These are phyloP conservation scores for Fragaria ananassa DNA, from an alignment of 306 rosid genomes.

Conservation along the genomic window DNA sequence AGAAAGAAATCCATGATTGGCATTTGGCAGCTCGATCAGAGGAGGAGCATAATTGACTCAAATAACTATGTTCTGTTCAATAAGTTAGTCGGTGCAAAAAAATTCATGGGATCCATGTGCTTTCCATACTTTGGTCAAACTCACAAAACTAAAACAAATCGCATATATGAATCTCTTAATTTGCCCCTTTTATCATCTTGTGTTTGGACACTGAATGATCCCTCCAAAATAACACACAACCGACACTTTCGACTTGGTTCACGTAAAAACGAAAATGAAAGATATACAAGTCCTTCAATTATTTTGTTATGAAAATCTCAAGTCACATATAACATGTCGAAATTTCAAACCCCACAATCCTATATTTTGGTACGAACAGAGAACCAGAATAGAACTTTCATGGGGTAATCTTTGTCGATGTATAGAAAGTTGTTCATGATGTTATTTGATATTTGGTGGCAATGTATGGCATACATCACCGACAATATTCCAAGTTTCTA, in stretches of 20 bases:
- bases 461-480: background rate
- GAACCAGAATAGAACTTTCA: background rate
- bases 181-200: background rate
- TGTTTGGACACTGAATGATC: background rate
- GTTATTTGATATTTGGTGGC: background rate
- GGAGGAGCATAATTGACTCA: background rate
- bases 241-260: background rate
- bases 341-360: constrained; percentile 4
- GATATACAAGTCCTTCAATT: background rate
- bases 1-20: background rate
- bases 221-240: background rate
- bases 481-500: background rate
- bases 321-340: background rate
- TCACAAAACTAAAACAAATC: background rate
- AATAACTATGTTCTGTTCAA: background rate
- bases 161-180: background rate
- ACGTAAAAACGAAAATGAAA: background rate
- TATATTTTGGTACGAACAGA: background rate
- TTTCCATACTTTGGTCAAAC: constrained; percentile 14
- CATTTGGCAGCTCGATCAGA: constrained; percentile 16
- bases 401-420: constrained; percentile 1
- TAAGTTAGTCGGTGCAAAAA: constrained; percentile 13
- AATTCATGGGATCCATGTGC: constrained; percentile 9
- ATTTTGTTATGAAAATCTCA: background rate
- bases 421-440: background rate